A percentile compares a stretch with the other conserved stretches of the same genome.
Conservation (phyloP, 73 alveolate genomes). For the Uronychia setigera region DNA sequence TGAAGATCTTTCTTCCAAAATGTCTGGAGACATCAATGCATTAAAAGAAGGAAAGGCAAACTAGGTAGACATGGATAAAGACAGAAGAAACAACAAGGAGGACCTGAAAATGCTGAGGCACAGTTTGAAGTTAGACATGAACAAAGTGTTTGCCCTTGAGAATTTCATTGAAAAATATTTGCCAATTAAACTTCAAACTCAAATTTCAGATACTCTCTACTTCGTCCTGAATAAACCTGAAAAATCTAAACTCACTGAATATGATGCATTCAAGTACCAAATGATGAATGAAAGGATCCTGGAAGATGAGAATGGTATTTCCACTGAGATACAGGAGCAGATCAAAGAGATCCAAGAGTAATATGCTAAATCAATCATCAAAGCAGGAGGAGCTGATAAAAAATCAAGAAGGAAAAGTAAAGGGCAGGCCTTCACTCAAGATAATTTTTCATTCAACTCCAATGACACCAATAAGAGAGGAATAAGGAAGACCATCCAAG, state of each 20-base stretch:
- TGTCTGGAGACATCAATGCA: background rate
- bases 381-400: background rate
- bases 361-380: background rate
- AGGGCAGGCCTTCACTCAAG: no score
- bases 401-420: background rate
- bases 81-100: background rate
- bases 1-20: background rate
- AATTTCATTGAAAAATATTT: conserved; percentile 9
- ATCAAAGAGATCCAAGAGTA: background rate
- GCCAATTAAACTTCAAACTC: conserved; percentile 11
- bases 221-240: background rate
- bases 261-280: background rate
- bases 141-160: conserved; percentile 6
- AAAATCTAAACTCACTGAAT: background rate
- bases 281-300: background rate
- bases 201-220: conserved; percentile 6
- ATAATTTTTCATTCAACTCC: background rate
- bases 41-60: background rate
- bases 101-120: background rate
- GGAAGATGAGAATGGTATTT: background rate
- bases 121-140: background rate
- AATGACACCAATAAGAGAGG: background rate
- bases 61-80: background rate
- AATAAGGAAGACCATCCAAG: no score
- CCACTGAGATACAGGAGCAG: background rate